phyloP scores from a whole-genome alignment of 805 yeast genomes.

The Sugiyamaella lignohabitans region DNA sequence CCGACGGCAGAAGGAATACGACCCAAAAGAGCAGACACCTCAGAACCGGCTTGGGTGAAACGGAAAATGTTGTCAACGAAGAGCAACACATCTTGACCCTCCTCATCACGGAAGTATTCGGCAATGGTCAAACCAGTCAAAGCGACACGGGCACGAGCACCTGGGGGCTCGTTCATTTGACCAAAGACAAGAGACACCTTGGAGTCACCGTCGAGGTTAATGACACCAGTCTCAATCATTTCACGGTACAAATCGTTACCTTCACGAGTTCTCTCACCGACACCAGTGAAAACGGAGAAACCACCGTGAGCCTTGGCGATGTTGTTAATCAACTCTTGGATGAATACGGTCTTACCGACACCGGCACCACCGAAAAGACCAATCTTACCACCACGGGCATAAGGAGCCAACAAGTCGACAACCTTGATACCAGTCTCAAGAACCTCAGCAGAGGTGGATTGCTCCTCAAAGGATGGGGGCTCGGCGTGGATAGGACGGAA shows the following conservation, averaged over 20 bases:
- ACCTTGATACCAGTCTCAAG: constrained; percentile 99
- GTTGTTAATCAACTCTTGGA: constrained; percentile 99
- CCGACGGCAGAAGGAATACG: constrained; percentile 99
- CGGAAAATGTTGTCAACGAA: constrained; percentile 99
- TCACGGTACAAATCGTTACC: constrained; percentile 99
- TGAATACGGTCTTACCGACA: constrained; percentile 99
- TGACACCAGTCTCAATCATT: constrained; percentile 99
- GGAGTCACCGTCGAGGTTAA: constrained; percentile 98
- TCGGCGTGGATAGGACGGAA: constrained; percentile 99
- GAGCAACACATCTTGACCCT: constrained; percentile 99
- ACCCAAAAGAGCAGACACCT: constrained; percentile 98
- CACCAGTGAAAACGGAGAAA: constrained; percentile 99
- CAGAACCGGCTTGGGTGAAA: constrained; percentile 99
- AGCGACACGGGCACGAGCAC: constrained; percentile 99
- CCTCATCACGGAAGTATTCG: constrained; percentile 99
- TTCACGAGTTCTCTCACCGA: constrained; percentile 99
- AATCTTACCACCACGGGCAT: constrained; percentile 99
- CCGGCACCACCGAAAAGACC: constrained; percentile 99
- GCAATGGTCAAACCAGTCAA: constrained; percentile 99
- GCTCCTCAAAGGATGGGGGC: constrained; percentile 93
- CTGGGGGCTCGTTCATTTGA: constrained; percentile 99
- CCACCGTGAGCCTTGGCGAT: constrained; percentile 99
- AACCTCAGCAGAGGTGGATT: constrained; percentile 96
- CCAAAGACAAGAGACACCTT: constrained; percentile 99
- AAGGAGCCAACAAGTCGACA: constrained; percentile 98